Conservation (phyloP, 176 grass and related monocot species). For the barley (Hordeum vulgare) region MorexV3_pseudomolecules_assembly NC_058523.1:14081655-14082154, state of each 20-base stretch:
- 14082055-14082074: no score
- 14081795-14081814: background rate
- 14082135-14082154: no score
- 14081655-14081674: background rate
- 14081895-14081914: background rate
- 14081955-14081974: background rate
- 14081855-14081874: background rate
- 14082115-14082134: no score
- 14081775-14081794: background rate
- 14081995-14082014: background rate
- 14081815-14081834: background rate
- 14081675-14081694: background rate
- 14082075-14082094: background rate
- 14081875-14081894: background rate
- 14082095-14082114: no score
- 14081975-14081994: background rate
- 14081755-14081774: background rate
- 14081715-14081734: background rate
- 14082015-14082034: no score
- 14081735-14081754: background rate
- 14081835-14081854: background rate
- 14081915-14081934: background rate
- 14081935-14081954: background rate
- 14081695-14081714: background rate
- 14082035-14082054: no score